Evolutionary conservation across 139 green algal genomes (phyloP).

Genomic region (Picochlorum sp.): DNA sequence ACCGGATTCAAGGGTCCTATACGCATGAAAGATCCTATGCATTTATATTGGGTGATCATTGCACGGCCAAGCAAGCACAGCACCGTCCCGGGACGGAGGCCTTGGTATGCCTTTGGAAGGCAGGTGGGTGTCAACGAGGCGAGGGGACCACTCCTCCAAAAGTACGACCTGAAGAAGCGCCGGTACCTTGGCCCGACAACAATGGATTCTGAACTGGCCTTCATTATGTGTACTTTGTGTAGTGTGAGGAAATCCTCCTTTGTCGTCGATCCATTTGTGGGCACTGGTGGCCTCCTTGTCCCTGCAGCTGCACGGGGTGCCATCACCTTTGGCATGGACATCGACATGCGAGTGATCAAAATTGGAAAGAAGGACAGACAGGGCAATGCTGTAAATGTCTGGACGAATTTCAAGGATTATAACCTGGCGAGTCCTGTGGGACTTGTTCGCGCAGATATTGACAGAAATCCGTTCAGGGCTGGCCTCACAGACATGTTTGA

Average conservation of each 20-base stretch:
- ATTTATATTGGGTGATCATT: constrained; percentile 11
- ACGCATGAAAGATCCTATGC: background rate
- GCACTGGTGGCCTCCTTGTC: constrained; percentile 85
- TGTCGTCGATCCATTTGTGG: constrained; percentile 73
- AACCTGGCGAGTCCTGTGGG: constrained; percentile 48
- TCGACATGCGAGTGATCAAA: constrained; percentile 65
- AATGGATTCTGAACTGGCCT: constrained; percentile 92
- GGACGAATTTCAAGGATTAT: constrained; percentile 80
- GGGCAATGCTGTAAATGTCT: constrained; percentile 43
- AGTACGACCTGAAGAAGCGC: constrained; percentile 60
- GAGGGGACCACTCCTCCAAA: background rate
- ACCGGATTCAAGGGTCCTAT: constrained; percentile 6
- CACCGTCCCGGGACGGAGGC: constrained; percentile 1
- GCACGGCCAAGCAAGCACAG: background rate
- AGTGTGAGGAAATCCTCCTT: constrained; percentile 39
- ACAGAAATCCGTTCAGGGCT: constrained; percentile 51
- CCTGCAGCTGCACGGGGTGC: constrained; percentile 61
- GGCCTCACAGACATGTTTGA: constrained; percentile 57
- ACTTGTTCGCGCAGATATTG: constrained; percentile 68
- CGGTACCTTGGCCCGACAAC: constrained; percentile 84
- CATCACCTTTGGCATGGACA: constrained; percentile 66
- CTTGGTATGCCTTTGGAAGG: constrained; percentile 70
- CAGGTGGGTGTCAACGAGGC: constrained; percentile 38
- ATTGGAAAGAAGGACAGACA: constrained; percentile 39
- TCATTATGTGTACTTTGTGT: constrained; percentile 87